Evolutionary conservation across 257 asterid species (phyloP), one percentile per base, ranked within the genome.

Genomic region (Salvia rosmarinus): DNA sequence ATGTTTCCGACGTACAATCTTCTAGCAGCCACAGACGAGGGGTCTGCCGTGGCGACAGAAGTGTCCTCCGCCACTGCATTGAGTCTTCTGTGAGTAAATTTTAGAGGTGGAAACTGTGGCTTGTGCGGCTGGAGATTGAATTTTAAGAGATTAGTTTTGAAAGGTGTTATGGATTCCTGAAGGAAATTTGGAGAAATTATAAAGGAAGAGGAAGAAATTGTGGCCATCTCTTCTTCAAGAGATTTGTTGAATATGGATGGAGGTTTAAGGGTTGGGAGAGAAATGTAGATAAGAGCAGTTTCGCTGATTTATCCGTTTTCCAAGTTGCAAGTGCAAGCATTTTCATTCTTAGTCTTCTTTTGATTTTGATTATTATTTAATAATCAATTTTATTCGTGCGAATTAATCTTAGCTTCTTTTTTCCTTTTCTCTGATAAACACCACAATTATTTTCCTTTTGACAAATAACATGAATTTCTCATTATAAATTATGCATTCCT

Each of bases 1-100:
- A 92, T 90, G 80, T 92, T 92, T 0, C 98, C 98, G 4, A 92
- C 82, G 75, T 92, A 92, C 76, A 92, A 75, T 66, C 87, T 84
- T 62, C 98, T 87, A 1, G 87, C 89, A 19, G 85, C 77, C 14
- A 64, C 78, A 28, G 95, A 84, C 14, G 93, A 68, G 12, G 89
- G 86, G 84, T 92, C 96, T 46, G 71, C 85, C 37, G 95, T 80
- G 19, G 84, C 77, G 12, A 85, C 87, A 2, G 89, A 68, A 30
- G 88, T 44, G 58, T 76, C 90, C 74, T 88, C 91, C 37, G 88
- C 89, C 37, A 88, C 94, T 2, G 84, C 90, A 72, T 69, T 72
- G 50, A 80, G 78, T 52, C 79, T 81, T 46, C 73, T 49, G 73
- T 57, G 73, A 54, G 64, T 54, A 37, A 72, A 66, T 59, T 81